Conservation (phyloP, 2,329 filamentous ascomycete genomes). For the Neonectria neomacrospora region DNA sequence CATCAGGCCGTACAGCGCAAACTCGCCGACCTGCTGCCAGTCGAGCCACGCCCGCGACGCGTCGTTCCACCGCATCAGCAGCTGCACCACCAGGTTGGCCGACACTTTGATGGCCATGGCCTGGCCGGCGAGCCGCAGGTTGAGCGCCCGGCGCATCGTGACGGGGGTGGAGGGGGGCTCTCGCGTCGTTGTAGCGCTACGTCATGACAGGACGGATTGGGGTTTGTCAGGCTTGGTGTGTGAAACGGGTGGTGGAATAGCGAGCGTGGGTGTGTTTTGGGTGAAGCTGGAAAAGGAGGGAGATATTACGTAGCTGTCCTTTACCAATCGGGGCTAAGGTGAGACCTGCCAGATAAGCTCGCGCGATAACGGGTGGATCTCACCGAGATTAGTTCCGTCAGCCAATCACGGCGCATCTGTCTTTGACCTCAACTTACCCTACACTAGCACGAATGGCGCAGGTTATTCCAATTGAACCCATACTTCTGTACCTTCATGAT, state of each 20-base stretch:
- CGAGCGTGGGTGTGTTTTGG: not conserved
- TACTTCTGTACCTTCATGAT: too few species aligned
- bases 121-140: conserved; percentile 45
- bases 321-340: not conserved
- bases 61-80: conserved; percentile 36
- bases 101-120: conserved; percentile 47
- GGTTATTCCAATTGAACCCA: too few species aligned
- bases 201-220: conserved; percentile 15
- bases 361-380: not conserved
- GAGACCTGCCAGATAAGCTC: not conserved
- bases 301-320: not conserved
- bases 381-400: not conserved
- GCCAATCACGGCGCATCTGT: not conserved
- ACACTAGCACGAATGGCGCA: not conserved
- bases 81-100: conserved; percentile 47
- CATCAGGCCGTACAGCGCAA: conserved; percentile 50
- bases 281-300: not conserved
- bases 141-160: conserved; percentile 44
- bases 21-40: conserved; percentile 50
- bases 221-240: not conserved
- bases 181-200: conserved; percentile 3
- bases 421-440: not conserved
- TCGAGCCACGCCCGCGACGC: conserved; percentile 42
- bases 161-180: not conserved
- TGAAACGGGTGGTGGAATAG: not conserved